These are phyloP conservation scores for Saccharomycopsis crataegensis DNA, from an alignment of 1,139 yeast genomes.

Conservation along the genomic window DNA sequence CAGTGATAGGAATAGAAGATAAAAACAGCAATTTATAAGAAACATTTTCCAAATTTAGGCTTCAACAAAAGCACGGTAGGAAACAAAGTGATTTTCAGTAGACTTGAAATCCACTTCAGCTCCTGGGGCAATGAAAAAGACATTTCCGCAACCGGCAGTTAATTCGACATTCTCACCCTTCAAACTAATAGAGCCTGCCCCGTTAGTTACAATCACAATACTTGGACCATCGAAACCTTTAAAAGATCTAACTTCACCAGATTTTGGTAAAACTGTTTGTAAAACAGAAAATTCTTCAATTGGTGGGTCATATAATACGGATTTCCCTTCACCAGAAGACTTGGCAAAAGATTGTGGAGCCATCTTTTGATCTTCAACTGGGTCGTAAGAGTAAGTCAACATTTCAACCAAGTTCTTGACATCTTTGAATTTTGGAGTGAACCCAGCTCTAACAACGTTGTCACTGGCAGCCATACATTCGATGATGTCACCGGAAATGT, in stretches of 20 bases:
- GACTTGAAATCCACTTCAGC: slow-evolving; percentile 55
- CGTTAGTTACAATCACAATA: slow-evolving; percentile 75
- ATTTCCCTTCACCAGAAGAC: slow-evolving; percentile 59
- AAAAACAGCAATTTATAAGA: too few species aligned
- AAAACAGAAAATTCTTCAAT: slow-evolving; percentile 92
- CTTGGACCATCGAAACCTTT: slow-evolving; percentile 80
- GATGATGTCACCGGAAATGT: slow-evolving; percentile 91
- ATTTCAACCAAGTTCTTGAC: slow-evolving; percentile 80
- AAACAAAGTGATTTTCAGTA: slow-evolving; percentile 49
- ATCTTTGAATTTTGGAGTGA: slow-evolving; percentile 97
- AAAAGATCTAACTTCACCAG: slow-evolving; percentile 41
- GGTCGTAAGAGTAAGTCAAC: slow-evolving; percentile 84
- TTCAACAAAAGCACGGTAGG: slow-evolving; percentile 67
- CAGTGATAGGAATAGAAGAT: too few species aligned
- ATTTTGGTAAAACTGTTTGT: slow-evolving; percentile 51
- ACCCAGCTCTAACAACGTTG: slow-evolving; percentile 96
- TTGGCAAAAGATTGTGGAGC: slow-evolving; percentile 54
- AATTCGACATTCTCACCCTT: slow-evolving; percentile 32
- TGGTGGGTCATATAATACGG: slow-evolving; percentile 85
- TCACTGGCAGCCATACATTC: slow-evolving; percentile 99
- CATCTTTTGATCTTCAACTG: slow-evolving; percentile 92
- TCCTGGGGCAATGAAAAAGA: slow-evolving; percentile 78
- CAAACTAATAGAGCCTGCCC: slow-evolving; percentile 48
- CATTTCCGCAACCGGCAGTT: slow-evolving; percentile 58
- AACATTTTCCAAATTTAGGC: not conserved